Base-by-base conservation (phyloP, 2,329 filamentous ascomycete species). In the Diplodia corticola region DNA sequence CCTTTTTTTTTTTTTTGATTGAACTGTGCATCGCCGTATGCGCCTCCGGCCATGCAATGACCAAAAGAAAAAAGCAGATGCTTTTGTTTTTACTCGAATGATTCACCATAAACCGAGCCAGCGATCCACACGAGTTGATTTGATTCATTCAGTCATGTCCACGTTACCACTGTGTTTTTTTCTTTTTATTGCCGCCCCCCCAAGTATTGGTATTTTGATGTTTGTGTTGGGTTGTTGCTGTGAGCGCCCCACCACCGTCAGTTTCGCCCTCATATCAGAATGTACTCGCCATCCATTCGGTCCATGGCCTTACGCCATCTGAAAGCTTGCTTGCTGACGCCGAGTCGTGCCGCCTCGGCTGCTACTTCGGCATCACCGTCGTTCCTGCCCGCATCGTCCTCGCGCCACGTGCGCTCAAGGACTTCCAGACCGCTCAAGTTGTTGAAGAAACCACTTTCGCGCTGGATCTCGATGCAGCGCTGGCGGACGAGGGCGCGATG, bases 371-470 rank as follows among this genome's bases (percentile, higher is more conserved):
- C 30, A 22, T 63, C 37, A 40, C 44, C 17, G 40, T 67, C 57
- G 35, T 72, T 69, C 48, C 76, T 67, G 15, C 73, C 73, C 59
- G 74, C 73, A 65, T 78, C 77, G 59, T 87, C 84, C 59, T 84
- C 85, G 13, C 83, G 82, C 93, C 94, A 97, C 17, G 96, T 85
- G 72, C 89, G 88, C 81, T 97, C 93, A 49, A 97, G 80, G 4
- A 97, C 88, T 72, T 95, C 91, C 28, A 97, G 83, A 7, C 91
- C 92, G 6, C 91, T 90, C 48, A 96, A 84, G 75, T 97, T 97
- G 79, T 97, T 97, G 83, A 93, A 91, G 79, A 97, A 97, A 1
- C 93, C 93, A 64, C 91, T 94, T 70, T 94, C 90, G 33, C 88
- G 86, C 83, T 94, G 93, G 70, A 97, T 94, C 74, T 94, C 92